phyloP scores from a whole-genome alignment of 495 filamentous ascomycete genomes.

The Penicillium silybi region DNA sequence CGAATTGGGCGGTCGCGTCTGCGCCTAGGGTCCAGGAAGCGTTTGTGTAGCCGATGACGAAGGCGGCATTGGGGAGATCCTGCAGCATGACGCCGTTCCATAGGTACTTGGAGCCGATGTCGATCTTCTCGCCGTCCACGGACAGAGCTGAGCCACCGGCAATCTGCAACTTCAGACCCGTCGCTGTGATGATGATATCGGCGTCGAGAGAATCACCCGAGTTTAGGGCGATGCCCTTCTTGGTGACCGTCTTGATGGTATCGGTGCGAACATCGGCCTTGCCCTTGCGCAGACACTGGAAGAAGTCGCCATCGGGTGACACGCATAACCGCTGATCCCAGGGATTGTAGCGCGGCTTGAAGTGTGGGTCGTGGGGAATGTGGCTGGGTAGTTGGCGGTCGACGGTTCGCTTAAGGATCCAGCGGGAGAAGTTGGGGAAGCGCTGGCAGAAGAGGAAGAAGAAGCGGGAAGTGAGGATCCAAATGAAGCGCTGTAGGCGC shows the following conservation, averaged over 20 bases:
- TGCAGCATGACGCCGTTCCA: constrained; percentile 61
- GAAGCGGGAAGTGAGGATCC: constrained; percentile 42
- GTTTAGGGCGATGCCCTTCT: constrained; percentile 52
- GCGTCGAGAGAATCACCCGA: constrained; percentile 56
- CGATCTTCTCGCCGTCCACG: constrained; percentile 53
- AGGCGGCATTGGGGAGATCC: constrained; percentile 53
- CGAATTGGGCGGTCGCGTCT: constrained; percentile 48
- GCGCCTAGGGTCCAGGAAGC: constrained; percentile 58
- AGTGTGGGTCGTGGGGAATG: constrained; percentile 60
- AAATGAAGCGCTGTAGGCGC: constrained; percentile 42
- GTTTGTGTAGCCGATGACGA: constrained; percentile 56
- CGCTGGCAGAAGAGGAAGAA: constrained; percentile 52
- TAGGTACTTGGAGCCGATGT: constrained; percentile 44
- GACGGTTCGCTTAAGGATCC: constrained; percentile 40
- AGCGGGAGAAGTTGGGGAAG: constrained; percentile 51
- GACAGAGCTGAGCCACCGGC: constrained; percentile 45
- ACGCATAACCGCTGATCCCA: constrained; percentile 74
- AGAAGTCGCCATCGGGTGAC: constrained; percentile 71
- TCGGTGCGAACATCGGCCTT: constrained; percentile 64
- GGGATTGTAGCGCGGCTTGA: constrained; percentile 65
- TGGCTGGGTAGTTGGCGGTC: constrained; percentile 49
- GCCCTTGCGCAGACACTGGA: constrained; percentile 51
- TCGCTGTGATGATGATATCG: constrained; percentile 74
- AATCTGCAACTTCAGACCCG: constrained; percentile 59
- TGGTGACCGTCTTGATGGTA: constrained; percentile 59